Percentiles rank a stretch among this genome's conserved stretches.
These are phyloP conservation scores for Dittrichia graveolens DNA, from an alignment of 129 eudicot species.

Conservation along the genomic window DNA sequence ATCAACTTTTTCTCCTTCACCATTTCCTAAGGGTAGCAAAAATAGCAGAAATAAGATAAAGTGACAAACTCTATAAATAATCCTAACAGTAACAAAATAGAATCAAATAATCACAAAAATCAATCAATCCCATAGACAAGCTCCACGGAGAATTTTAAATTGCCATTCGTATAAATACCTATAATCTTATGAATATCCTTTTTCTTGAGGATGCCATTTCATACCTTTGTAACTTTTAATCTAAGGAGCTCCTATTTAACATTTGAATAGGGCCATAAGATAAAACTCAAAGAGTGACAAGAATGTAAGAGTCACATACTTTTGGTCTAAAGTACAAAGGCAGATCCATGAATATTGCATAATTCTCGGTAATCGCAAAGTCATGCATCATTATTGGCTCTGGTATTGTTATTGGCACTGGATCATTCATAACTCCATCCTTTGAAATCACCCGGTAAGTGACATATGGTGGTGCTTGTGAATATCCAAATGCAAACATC, in stretches of 20 bases:
- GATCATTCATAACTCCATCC: conserved; percentile 88
- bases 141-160: neutral
- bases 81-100: neutral
- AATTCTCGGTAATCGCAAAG: conserved; percentile 94
- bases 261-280: neutral
- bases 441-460: conserved; percentile 92
- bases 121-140: neutral
- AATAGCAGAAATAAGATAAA: neutral
- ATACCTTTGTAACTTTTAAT: neutral
- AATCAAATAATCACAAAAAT: neutral
- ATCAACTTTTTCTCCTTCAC: conserved; percentile 74
- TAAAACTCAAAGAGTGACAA: conserved; percentile 3
- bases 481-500: conserved; percentile 95
- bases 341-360: conserved; percentile 91
- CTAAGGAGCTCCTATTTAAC: neutral
- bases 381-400: conserved; percentile 93
- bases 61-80: conserved; percentile 3
- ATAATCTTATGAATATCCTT: too few species aligned
- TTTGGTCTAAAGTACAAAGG: conserved; percentile 84
- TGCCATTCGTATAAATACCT: too few species aligned
- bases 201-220: too few species aligned
- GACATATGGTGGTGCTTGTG: conserved; percentile 67
- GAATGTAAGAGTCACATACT: conserved; percentile 41
- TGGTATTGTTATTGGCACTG: conserved; percentile 86
- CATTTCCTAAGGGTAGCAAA: conserved; percentile 65